Evolutionary conservation across 768 basidiomycete species (phyloP).

Genomic region (Tricholoma matsutake): DNA sequence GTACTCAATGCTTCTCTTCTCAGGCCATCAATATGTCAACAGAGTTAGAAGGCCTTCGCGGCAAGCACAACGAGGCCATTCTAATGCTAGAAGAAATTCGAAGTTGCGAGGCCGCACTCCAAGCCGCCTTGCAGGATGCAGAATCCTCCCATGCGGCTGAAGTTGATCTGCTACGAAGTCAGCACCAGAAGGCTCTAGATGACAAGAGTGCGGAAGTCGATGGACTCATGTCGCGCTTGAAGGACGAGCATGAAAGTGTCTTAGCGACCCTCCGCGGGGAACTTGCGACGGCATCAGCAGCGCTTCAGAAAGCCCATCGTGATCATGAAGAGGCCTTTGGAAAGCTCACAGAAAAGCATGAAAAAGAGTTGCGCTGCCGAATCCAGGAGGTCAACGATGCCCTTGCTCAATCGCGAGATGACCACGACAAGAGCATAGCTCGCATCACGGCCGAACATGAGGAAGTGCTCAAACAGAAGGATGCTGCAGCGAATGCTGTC

Average conservation of each 20-base stretch:
- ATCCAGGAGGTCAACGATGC: conserved; percentile 52
- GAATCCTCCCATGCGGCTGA: conserved; percentile 31
- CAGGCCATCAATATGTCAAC: conserved; percentile 86
- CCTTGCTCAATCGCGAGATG: conserved; percentile 45
- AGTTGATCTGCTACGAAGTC: conserved; percentile 39
- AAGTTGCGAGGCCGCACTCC: conserved; percentile 53
- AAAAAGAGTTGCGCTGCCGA: conserved; percentile 49
- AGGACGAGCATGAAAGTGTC: conserved; percentile 45
- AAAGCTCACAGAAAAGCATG: conserved; percentile 51
- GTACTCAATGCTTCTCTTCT: not conserved
- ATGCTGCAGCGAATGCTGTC: conserved; percentile 51
- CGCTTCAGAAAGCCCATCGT: conserved; percentile 46
- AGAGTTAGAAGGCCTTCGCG: conserved; percentile 74
- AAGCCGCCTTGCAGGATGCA: conserved; percentile 32
- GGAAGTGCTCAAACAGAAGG: conserved; percentile 55
- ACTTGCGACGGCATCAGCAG: conserved; percentile 38
- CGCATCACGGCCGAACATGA: conserved; percentile 53
- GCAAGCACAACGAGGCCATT: conserved; percentile 54
- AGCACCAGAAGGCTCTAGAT: conserved; percentile 32
- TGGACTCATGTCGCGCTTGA: conserved; percentile 43
- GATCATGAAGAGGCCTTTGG: conserved; percentile 63
- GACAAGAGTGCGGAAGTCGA: conserved; percentile 34
- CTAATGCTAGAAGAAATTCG: conserved; percentile 51
- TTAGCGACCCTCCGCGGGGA: conserved; percentile 40
- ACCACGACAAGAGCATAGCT: conserved; percentile 51